Evolutionary conservation across 352 stramenopile genomes (phyloP).

Genomic region (Phytophthora lateralis): DNA sequence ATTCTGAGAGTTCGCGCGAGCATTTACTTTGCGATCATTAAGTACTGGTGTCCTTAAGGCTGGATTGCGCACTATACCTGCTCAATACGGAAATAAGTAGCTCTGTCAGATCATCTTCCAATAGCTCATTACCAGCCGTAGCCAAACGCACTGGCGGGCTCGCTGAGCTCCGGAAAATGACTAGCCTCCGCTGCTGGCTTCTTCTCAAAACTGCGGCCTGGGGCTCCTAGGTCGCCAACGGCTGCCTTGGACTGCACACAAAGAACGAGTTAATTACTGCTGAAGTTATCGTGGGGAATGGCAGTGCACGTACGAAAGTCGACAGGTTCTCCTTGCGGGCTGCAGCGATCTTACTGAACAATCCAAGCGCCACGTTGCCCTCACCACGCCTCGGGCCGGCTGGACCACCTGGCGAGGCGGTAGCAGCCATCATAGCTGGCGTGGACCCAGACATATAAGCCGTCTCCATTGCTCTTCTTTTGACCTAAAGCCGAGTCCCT

Average conservation of each 20-base stretch:
- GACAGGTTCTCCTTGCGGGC: conserved; percentile 72
- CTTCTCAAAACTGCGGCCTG: conserved; percentile 31
- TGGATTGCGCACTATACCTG: conserved; percentile 17
- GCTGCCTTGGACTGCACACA: conserved; percentile 25
- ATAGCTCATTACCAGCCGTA: neutral
- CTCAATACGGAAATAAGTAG: neutral
- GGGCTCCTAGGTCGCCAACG: conserved; percentile 5
- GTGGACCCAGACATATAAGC: conserved; percentile 24
- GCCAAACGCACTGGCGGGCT: conserved; percentile 30
- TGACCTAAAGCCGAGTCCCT: neutral
- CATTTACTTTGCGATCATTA: conserved; percentile 43
- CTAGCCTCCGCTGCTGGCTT: conserved; percentile 16
- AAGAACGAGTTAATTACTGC: neutral
- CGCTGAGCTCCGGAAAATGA: conserved; percentile 63
- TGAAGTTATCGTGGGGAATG: neutral
- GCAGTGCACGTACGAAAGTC: conserved; percentile 38
- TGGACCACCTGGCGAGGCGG: conserved; percentile 8
- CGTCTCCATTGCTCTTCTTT: conserved; percentile 24
- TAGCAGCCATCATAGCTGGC: conserved; percentile 11
- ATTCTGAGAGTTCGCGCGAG: conserved; percentile 47
- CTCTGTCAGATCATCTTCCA: conserved; percentile 1
- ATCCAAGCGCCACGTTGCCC: conserved; percentile 58
- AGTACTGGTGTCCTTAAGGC: conserved; percentile 20
- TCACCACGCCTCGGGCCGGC: conserved; percentile 23
- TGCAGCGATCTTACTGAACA: conserved; percentile 81